Evolutionary conservation across 768 basidiomycete genomes (phyloP), one percentile per base, ranked within the genome.

Genomic region (Mrakia frigida): DNA sequence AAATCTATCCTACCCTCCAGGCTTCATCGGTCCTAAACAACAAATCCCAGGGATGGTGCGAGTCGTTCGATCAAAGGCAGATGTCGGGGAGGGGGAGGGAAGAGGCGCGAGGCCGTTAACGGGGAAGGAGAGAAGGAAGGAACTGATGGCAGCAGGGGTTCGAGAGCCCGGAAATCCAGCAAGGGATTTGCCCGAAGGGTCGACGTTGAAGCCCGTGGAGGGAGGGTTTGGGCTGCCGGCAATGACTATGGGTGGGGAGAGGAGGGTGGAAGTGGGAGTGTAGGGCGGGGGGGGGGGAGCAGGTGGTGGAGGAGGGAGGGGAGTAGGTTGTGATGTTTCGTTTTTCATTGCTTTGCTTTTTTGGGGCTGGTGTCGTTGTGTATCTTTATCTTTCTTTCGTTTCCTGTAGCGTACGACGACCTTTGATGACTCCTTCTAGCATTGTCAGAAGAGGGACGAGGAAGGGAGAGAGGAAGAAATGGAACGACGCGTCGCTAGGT

Each of bases 111-210:
- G 65, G 9, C 65, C 65, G 1, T 68, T 68, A 39, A 68, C 65
- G 65, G 39, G 33, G 23, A 68, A 68, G 39, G 65, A 68, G 65
- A 68, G 65, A 39, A 68, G 65, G 18, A 39, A 68, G 39, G 35
- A 68, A 25, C 25, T 68, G 39, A 13, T 39, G 14, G 65, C 35
- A 21, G 35, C 35, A 18, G 65, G 65, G 25, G 65, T 68, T 18
- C 43, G 37, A 21, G 65, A 68, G 23, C 65, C 65, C 5, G 18
- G 65, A 25, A 68, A 68, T 39, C 65, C 65, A 16, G 63, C 33
- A 9, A 37, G 33, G 63, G 33, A 65, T 65, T 37, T 65, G 63
- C 33, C 33, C 10, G 63, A 65, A 16, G 63, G 63, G 28, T 37
- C 33, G 37, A 2, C 63, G 33, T 21, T 50, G 46, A 50, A 18